Percentiles rank a stretch among this genome's conserved stretches.
phyloP scores from a whole-genome alignment of 352 stramenopile species.

The Phytophthora pseudosyringae region DNA sequence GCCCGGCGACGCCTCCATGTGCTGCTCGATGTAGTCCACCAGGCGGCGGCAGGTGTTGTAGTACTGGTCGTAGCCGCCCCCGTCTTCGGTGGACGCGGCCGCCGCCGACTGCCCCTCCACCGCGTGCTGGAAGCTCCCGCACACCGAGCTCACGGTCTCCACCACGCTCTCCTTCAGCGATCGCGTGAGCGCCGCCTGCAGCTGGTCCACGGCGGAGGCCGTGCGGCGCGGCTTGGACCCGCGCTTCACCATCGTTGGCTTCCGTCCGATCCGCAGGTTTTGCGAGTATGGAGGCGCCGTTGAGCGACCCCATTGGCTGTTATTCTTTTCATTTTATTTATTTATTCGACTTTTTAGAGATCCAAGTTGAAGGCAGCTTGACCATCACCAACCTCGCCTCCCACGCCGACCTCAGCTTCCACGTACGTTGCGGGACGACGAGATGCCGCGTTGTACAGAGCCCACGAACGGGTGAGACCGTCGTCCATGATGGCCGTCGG shows the following conservation, averaged over 20 bases:
- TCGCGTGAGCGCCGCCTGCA: slow-evolving; percentile 46
- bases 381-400: neutral
- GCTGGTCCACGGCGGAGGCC: slow-evolving; percentile 29
- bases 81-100: slow-evolving; percentile 6
- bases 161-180: slow-evolving; percentile 55
- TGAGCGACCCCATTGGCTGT: neutral
- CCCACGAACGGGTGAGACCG: slow-evolving; percentile 45
- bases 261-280: neutral
- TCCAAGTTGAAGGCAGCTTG: neutral
- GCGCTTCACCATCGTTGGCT: slow-evolving; percentile 35
- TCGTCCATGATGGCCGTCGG: slow-evolving; percentile 39
- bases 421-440: slow-evolving; percentile 1
- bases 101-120: slow-evolving; percentile 15
- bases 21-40: slow-evolving; percentile 63
- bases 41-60: slow-evolving; percentile 63
- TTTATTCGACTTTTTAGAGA: neutral
- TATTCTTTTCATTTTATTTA: slow-evolving; percentile 3
- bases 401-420: slow-evolving; percentile 14
- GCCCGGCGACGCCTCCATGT: slow-evolving; percentile 62
- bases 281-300: neutral
- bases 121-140: slow-evolving; percentile 44
- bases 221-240: slow-evolving; percentile 24
- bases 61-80: slow-evolving; percentile 62
- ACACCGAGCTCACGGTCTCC: slow-evolving; percentile 60
- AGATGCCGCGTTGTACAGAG: slow-evolving; percentile 29